Percentiles rank a stretch among this genome's conserved stretches.
Conservation (phyloP, 169 alveolate genomes). For the Plasmodium coatneyi region DNA sequence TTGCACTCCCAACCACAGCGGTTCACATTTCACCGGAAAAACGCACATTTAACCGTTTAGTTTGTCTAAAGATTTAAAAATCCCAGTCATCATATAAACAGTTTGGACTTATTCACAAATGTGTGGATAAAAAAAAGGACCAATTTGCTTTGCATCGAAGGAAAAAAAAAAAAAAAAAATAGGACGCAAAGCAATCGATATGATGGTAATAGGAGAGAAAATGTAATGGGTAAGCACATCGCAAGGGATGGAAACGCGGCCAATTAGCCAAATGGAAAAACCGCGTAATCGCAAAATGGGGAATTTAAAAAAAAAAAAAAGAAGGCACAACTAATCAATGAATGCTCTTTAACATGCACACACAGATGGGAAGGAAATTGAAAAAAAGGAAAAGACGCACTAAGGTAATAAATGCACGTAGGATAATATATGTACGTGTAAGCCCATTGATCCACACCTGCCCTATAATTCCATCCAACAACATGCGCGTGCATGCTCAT, state of each 20-base stretch:
- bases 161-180: not conserved
- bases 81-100: not conserved
- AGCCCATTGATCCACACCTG: not conserved
- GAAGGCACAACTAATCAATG: not conserved
- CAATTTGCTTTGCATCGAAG: not conserved
- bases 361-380: not conserved
- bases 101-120: not conserved
- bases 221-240: not conserved
- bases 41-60: not conserved
- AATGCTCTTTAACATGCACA: not conserved
- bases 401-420: no score
- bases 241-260: not conserved
- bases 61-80: not conserved
- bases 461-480: not conserved
- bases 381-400: not conserved
- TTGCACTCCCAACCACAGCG: not conserved
- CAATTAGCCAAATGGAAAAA: not conserved
- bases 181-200: not conserved
- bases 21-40: not conserved
- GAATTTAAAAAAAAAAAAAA: not conserved
- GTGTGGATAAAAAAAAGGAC: not conserved
- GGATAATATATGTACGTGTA: not conserved
- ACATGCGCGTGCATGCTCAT: not conserved
- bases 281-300: not conserved
- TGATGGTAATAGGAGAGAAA: not conserved